Evolutionary conservation across 2,329 filamentous ascomycete species (phyloP), one percentile per base, ranked within the genome.

Genomic region (Celoporthe dispersa): DNA sequence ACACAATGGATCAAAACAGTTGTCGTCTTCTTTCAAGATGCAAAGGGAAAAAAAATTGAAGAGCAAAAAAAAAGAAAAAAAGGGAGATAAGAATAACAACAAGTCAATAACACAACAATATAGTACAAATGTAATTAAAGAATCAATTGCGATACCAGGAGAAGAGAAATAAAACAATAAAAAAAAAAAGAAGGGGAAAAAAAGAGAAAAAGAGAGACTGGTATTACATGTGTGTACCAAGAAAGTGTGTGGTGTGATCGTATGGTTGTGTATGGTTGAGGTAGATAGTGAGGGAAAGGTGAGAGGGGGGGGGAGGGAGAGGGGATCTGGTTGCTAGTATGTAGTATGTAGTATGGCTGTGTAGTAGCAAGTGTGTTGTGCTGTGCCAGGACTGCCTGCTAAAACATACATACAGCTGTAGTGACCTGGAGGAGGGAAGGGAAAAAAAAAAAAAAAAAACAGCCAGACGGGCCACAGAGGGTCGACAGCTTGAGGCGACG

Each of bases 401-500:
- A 19, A 19, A 37, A 19, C 55, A 60, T 39, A 19, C 55, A 60
- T 39, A 19, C 19, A 60, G 31, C 35, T 33, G 39, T 16, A 64
- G 61, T n/a, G 48, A n/a, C 8, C 19, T n/a, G n/a, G n/a, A 41
- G 2, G 31, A 12, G 6, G 25, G 44, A 28, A 37, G 8, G 31
- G 57, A 53, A 4, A 25, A 25, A 33, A 53, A 37, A 48, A n/a
- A 33, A 37, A 22, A 11, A n/a, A 16, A 41, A 19, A 41, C 59
- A 25, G 51, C n/a, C 51, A 12, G 35, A 35, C 41, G 35, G 28
- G 33, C 14, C 31, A 16, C 16, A 55, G 28, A 19, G 22, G 25
- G 22, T 31, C 63, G 33, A 31, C 44, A 41, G 57, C 69, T 70
- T 68, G 41, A 61, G 66, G 66, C 60, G 14, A 55, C 66, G 35